Evolutionary conservation across 495 filamentous ascomycete genomes (phyloP).

Genomic region (Parathielavia appendiculata): DNA sequence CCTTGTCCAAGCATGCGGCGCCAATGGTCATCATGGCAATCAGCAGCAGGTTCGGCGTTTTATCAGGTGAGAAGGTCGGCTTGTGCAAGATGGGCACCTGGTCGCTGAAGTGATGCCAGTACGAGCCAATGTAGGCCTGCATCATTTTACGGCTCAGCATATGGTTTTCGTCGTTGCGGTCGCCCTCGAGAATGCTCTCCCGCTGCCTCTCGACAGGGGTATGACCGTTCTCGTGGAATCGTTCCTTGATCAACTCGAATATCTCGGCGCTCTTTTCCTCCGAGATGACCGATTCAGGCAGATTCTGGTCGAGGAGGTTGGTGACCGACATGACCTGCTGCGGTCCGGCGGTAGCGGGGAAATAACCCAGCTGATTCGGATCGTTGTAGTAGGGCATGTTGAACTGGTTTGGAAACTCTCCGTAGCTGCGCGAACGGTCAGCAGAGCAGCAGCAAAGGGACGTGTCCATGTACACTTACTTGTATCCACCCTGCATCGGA

Average conservation of each 20-base stretch:
- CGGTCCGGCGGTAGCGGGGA: constrained; percentile 48
- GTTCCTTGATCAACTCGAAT: constrained; percentile 74
- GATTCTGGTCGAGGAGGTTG: constrained; percentile 77
- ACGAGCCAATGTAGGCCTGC: constrained; percentile 89
- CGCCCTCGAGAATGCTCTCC: constrained; percentile 71
- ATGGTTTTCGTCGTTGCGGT: constrained; percentile 64
- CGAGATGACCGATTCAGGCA: constrained; percentile 73
- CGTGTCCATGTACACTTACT: constrained; percentile 33
- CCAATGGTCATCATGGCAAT: constrained; percentile 93
- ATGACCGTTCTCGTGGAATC: constrained; percentile 77
- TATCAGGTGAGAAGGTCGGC: constrained; percentile 85
- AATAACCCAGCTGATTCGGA: constrained; percentile 46
- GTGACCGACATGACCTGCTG: constrained; percentile 86
- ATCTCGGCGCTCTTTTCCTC: constrained; percentile 82
- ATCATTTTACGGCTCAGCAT: constrained; percentile 89
- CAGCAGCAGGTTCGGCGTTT: constrained; percentile 77
- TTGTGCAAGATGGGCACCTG: constrained; percentile 93
- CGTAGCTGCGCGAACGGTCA: constrained; percentile 41
- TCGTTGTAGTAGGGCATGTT: constrained; percentile 46
- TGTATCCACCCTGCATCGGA: constrained; percentile 43
- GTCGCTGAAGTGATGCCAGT: constrained; percentile 91
- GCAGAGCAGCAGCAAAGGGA: not conserved
- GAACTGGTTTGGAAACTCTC: constrained; percentile 47
- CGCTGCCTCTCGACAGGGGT: constrained; percentile 69
- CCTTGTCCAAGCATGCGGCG: constrained; percentile 79